A percentile compares a stretch with the other conserved stretches of the same genome.
Evolutionary conservation across 2,329 filamentous ascomycete species (phyloP).

Genomic region (Colletotrichum costaricense): DNA sequence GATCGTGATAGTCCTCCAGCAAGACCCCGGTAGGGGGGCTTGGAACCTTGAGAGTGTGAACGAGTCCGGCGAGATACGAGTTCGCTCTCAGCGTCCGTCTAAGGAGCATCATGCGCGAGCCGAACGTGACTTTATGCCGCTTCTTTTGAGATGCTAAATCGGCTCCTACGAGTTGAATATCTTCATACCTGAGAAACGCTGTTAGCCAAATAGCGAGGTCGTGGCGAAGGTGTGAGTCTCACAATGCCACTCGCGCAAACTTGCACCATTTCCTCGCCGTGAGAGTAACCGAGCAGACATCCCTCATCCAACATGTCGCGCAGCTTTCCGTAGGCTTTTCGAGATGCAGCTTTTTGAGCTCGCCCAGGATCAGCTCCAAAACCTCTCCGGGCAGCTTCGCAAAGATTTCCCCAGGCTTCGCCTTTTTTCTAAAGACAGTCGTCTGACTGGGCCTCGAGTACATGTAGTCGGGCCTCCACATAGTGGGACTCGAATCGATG

Average conservation of each 20-base stretch:
- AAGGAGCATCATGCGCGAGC: slow-evolving; percentile 65
- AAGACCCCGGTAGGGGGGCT: slow-evolving; percentile 53
- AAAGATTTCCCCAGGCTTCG: slow-evolving; percentile 63
- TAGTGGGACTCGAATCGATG: slow-evolving; percentile 50
- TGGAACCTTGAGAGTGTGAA: slow-evolving; percentile 69
- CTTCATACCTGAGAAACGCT: slow-evolving; percentile 58
- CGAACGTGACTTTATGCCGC: slow-evolving; percentile 64
- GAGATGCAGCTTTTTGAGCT: slow-evolving; percentile 65
- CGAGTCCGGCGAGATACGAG: slow-evolving; percentile 63
- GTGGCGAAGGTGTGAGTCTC: slow-evolving; percentile 41
- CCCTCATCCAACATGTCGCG: slow-evolving; percentile 74
- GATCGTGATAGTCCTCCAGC: slow-evolving; percentile 64
- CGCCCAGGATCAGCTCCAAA: slow-evolving; percentile 64
- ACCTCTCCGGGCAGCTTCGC: slow-evolving; percentile 69
- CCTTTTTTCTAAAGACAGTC: slow-evolving; percentile 40
- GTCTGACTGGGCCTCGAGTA: slow-evolving; percentile 40
- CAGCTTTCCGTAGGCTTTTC: slow-evolving; percentile 62
- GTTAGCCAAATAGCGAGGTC: slow-evolving; percentile 1
- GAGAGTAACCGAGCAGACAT: slow-evolving; percentile 63
- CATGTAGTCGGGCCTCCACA: slow-evolving; percentile 41
- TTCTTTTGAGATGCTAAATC: slow-evolving; percentile 68
- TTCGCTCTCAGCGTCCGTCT: slow-evolving; percentile 67
- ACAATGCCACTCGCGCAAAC: slow-evolving; percentile 63
- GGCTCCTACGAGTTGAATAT: slow-evolving; percentile 68
- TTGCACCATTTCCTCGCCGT: slow-evolving; percentile 64